Percentiles rank a stretch among this genome's conserved stretches.
Evolutionary conservation across 1,139 yeast genomes (phyloP).

Genomic region (Geotrichum restrictum): DNA sequence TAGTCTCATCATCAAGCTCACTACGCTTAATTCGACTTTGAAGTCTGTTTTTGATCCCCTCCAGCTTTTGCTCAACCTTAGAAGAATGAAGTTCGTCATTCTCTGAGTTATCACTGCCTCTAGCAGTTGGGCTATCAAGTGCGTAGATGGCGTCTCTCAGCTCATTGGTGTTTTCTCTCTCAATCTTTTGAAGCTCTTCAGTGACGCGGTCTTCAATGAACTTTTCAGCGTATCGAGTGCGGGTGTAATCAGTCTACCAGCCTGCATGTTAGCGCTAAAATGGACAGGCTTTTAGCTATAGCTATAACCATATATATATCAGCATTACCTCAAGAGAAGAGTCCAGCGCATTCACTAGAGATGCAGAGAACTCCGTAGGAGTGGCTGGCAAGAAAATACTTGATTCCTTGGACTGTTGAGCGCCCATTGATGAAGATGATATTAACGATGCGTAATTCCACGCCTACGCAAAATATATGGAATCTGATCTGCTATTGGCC

Average conservation of each 20-base stretch:
- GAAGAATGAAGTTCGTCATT: slow-evolving; percentile 34
- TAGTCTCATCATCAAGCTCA: slow-evolving; percentile 40
- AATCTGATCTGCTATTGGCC: too few relatives aligned
- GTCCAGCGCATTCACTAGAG: slow-evolving; percentile 66
- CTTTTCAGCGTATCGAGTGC: slow-evolving; percentile 74
- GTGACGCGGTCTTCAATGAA: slow-evolving; percentile 73
- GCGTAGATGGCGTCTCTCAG: slow-evolving; percentile 46
- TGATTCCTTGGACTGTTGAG: slow-evolving; percentile 8
- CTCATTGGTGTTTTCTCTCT: slow-evolving; percentile 53
- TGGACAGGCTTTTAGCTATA: not conserved
- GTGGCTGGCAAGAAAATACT: slow-evolving; percentile 50
- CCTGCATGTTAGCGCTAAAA: not conserved
- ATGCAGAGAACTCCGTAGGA: slow-evolving; percentile 70
- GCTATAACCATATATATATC: too few relatives aligned
- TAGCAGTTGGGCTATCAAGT: slow-evolving; percentile 24
- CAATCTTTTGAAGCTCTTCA: slow-evolving; percentile 58
- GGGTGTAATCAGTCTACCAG: slow-evolving; percentile 66
- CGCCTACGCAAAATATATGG: too few relatives aligned
- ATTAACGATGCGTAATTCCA: not conserved
- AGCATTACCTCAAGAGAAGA: slow-evolving; percentile 55
- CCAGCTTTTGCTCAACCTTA: slow-evolving; percentile 40
- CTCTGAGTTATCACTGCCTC: too few relatives aligned
- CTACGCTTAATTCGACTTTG: slow-evolving; percentile 38
- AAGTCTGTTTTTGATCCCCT: slow-evolving; percentile 43
- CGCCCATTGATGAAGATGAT: slow-evolving; percentile 3